phyloP scores from a whole-genome alignment of 2,329 filamentous ascomycete species.

The Pseudonectria buxi region DNA sequence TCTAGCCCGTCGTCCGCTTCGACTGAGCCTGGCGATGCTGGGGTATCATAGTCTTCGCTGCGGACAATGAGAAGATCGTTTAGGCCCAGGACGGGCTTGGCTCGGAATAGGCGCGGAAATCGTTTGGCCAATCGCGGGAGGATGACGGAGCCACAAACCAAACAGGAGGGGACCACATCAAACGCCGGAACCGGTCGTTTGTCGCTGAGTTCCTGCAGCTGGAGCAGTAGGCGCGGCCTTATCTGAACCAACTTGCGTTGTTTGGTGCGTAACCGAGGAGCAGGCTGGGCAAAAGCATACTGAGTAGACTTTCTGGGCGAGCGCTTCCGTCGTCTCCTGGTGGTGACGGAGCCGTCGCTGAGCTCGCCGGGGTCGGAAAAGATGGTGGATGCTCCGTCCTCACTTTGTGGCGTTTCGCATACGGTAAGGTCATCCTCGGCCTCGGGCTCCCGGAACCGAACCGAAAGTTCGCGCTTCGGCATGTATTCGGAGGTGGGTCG shows the following conservation, averaged over 20 bases:
- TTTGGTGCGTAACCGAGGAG: conserved; percentile 50
- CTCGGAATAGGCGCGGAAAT: conserved; percentile 57
- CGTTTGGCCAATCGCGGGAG: conserved; percentile 52
- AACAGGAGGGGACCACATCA: conserved; percentile 66
- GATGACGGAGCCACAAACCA: conserved; percentile 48
- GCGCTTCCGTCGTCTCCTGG: conserved; percentile 37
- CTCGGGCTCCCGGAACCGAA: conserved; percentile 38
- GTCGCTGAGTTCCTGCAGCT: conserved; percentile 61
- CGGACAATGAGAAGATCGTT: conserved; percentile 66
- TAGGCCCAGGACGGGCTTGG: conserved; percentile 56
- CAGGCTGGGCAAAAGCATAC: conserved; percentile 62
- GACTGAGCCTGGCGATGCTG: conserved; percentile 19
- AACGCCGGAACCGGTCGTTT: conserved; percentile 60
- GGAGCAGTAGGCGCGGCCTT: conserved; percentile 62
- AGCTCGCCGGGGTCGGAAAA: conserved; percentile 38
- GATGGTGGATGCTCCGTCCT: conserved; percentile 40
- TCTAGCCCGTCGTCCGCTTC: conserved; percentile 42
- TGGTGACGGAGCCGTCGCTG: conserved; percentile 39
- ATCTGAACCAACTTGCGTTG: conserved; percentile 61
- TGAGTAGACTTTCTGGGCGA: conserved; percentile 50
- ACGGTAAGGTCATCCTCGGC: conserved; percentile 21
- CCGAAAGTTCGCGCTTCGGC: conserved; percentile 34
- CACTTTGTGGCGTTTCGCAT: conserved; percentile 27
- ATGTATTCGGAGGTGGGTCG: conserved; percentile 33
- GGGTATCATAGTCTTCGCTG: conserved; percentile 57